Conservation (phyloP, 2,329 filamentous ascomycete genomes). For the Apiospora malaysiana region DNA sequence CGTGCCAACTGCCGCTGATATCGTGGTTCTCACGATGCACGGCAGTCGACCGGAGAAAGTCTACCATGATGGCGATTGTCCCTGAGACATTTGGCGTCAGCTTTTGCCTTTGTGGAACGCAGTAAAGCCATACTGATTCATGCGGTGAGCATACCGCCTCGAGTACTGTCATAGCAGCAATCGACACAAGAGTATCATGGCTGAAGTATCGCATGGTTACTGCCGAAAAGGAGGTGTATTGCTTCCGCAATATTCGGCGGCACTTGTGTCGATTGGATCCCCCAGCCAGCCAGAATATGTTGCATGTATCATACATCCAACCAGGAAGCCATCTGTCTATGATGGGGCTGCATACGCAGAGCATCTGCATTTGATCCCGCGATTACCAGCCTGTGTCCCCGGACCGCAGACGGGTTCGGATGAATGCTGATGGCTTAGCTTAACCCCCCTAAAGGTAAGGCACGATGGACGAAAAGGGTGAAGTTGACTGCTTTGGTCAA, state of each 20-base stretch:
- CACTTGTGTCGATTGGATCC: not conserved
- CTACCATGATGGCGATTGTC: constrained; percentile 11
- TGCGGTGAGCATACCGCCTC: constrained; percentile 18
- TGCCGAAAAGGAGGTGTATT: constrained; percentile 24
- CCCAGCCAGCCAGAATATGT: not conserved
- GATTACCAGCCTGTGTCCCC: not conserved
- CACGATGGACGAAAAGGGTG: constrained; percentile 19
- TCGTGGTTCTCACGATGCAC: not conserved
- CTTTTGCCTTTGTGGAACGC: constrained; percentile 2
- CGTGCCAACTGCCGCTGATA: constrained; percentile 10
- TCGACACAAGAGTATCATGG: not conserved
- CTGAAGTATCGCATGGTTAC: constrained; percentile 13
- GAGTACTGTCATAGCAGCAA: constrained; percentile 2
- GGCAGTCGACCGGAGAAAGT: not conserved
- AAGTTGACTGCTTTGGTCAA: constrained; percentile 24
- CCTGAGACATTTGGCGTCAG: constrained; percentile 20
- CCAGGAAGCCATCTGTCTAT: not conserved
- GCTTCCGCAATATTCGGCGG: not conserved
- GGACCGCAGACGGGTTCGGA: constrained; percentile 7
- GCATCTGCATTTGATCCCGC: constrained; percentile 21
- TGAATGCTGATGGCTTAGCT: constrained; percentile 19
- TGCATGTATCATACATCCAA: not conserved
- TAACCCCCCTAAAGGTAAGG: constrained; percentile 15
- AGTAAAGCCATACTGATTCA: not conserved
- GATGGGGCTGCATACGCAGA: constrained; percentile 13